Percentiles rank a stretch among this genome's conserved stretches.
Evolutionary conservation across 202 grass and related monocot genomes (phyloP).

Genomic region (Setaria viridis): DNA sequence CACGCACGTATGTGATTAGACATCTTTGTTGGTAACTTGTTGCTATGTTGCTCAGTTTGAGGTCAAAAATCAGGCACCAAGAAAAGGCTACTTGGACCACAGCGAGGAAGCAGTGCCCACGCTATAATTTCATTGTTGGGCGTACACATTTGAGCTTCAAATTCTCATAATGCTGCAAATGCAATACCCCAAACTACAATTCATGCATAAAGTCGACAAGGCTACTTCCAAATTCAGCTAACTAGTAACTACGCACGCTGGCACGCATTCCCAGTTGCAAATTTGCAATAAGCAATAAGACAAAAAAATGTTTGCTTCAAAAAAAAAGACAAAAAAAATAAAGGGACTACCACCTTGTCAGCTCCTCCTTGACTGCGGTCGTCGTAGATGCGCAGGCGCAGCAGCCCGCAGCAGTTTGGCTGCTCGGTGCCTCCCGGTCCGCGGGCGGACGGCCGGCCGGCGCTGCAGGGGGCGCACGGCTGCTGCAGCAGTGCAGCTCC

Average conservation of each 20-base stretch:
- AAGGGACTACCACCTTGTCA: too few species aligned
- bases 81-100: neutral
- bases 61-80: neutral
- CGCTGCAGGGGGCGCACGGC: neutral
- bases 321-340: too few species aligned
- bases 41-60: neutral
- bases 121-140: neutral
- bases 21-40: too few species aligned
- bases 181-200: neutral
- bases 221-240: neutral
- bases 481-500: neutral
- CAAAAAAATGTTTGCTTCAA: too few species aligned
- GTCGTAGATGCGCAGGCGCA: neutral
- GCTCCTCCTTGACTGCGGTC: neutral
- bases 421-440: neutral
- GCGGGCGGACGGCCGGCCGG: too few species aligned
- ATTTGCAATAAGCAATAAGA: neutral
- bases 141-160: neutral
- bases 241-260: neutral
- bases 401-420: neutral
- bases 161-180: neutral
- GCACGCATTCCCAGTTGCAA: neutral
- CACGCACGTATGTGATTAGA: neutral
- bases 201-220: neutral
- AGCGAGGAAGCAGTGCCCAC: neutral